phyloP scores from a whole-genome alignment of 2,329 filamentous ascomycete species.

The Pseudopithomyces maydicus region DNA sequence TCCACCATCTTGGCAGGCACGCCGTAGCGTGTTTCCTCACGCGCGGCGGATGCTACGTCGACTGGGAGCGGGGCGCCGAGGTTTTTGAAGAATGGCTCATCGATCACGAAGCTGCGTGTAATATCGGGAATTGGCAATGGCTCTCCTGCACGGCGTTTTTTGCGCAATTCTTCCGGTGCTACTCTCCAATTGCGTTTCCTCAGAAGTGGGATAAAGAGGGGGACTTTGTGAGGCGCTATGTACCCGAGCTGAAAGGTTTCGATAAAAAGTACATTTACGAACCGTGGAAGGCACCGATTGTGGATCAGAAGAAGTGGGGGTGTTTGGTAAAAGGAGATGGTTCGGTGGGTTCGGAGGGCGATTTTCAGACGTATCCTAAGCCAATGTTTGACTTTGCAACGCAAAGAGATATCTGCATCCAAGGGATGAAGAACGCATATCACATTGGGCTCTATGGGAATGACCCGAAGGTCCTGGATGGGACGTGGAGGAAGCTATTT shows the following conservation, averaged over 20 bases:
- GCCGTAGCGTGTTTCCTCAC: constrained; percentile 83
- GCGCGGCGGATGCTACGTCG: constrained; percentile 75
- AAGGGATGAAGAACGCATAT: constrained; percentile 74
- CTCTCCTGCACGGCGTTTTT: constrained; percentile 77
- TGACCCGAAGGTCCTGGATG: constrained; percentile 65
- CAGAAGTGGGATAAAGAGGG: constrained; percentile 78
- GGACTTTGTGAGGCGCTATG: constrained; percentile 65
- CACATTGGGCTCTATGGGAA: constrained; percentile 67
- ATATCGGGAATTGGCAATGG: constrained; percentile 81
- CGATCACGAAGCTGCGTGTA: constrained; percentile 76
- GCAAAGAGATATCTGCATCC: constrained; percentile 65
- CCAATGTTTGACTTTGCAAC: constrained; percentile 78
- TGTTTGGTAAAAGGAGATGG: constrained; percentile 61
- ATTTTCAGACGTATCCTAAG: constrained; percentile 65
- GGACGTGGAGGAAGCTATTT: constrained; percentile 60
- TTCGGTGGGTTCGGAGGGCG: constrained; percentile 45
- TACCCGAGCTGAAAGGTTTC: constrained; percentile 68
- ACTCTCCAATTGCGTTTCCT: constrained; percentile 72
- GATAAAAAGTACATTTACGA: constrained; percentile 77
- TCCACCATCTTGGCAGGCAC: constrained; percentile 78
- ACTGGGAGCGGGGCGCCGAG: constrained; percentile 78
- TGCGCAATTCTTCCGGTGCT: constrained; percentile 72
- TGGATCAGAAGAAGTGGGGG: constrained; percentile 71
- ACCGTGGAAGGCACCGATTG: constrained; percentile 74
- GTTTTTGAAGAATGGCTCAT: constrained; percentile 79